Conservation (phyloP, 2,329 filamentous ascomycete genomes). For the Cladophialophora psammophila region DNA sequence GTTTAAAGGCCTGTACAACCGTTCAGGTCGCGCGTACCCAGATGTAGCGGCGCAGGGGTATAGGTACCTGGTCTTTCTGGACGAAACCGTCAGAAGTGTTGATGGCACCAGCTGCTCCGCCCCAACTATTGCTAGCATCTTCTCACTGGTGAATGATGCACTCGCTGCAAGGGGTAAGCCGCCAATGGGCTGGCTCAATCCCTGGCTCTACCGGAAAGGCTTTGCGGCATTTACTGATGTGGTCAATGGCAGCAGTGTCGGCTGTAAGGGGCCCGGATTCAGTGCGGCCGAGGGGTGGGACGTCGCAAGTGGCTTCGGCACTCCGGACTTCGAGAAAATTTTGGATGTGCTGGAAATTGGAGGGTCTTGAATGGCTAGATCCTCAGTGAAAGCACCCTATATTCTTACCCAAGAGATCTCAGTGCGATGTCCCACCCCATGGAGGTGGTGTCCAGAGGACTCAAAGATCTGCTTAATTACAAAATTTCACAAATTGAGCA, state of each 20-base stretch:
- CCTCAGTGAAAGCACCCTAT: background rate
- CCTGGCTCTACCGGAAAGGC: conserved; percentile 63
- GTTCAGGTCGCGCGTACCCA: conserved; percentile 61
- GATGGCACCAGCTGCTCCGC: conserved; percentile 59
- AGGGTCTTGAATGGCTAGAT: conserved; percentile 7
- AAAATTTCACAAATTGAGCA: background rate
- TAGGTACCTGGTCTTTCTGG: conserved; percentile 54
- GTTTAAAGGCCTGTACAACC: conserved; percentile 59
- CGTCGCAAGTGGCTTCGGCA: conserved; percentile 51
- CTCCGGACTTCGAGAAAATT: conserved; percentile 43
- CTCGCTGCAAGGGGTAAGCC: conserved; percentile 59
- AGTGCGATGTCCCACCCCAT: background rate
- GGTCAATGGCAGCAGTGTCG: conserved; percentile 45
- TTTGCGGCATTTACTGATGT: conserved; percentile 60
- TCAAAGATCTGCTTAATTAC: background rate
- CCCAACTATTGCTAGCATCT: conserved; percentile 65
- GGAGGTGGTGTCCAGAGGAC: background rate
- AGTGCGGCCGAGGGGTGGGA: conserved; percentile 51
- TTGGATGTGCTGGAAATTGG: conserved; percentile 35
- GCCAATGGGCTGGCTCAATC: conserved; percentile 66
- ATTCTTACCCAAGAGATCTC: background rate
- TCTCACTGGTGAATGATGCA: conserved; percentile 69
- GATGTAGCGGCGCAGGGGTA: conserved; percentile 68
- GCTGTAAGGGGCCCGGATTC: conserved; percentile 47
- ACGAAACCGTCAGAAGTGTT: conserved; percentile 46